Percentiles rank a stretch among this genome's conserved stretches.
Evolutionary conservation across 139 green algal species (phyloP).

Genomic region (Nannochloris sp.): DNA sequence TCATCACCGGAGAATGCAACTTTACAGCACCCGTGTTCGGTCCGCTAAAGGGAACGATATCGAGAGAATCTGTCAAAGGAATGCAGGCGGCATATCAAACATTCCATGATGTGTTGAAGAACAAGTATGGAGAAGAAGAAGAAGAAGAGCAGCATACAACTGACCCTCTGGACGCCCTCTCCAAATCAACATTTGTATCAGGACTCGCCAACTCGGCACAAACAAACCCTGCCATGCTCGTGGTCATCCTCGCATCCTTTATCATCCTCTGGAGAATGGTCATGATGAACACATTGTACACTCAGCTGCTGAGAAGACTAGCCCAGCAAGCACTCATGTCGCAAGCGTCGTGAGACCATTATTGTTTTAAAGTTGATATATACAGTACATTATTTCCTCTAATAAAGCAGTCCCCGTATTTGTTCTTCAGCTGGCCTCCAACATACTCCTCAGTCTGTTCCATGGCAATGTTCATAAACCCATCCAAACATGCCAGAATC

Average conservation of each 20-base stretch:
- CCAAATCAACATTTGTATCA: not conserved
- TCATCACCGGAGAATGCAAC: constrained; percentile 17
- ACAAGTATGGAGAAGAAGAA: constrained; percentile 7
- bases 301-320: not conserved
- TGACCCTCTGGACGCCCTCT: not conserved
- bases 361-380: constrained; percentile 45
- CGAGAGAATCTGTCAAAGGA: constrained; percentile 21
- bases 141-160: not conserved
- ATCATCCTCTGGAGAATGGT: constrained; percentile 19
- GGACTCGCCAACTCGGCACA: constrained; percentile 7
- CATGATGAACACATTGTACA: constrained; percentile 6
- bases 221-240: constrained; percentile 17
- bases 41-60: constrained; percentile 24
- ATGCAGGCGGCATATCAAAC: constrained; percentile 20
- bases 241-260: constrained; percentile 16
- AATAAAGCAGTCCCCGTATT: constrained; percentile 99
- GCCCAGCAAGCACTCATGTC: not conserved
- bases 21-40: constrained; percentile 28
- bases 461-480: constrained; percentile 99
- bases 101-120: constrained; percentile 12
- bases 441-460: constrained; percentile 99
- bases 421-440: constrained; percentile 97
- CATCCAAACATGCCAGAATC: constrained; percentile 93
- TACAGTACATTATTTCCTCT: constrained; percentile 94
- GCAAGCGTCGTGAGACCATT: not conserved